Evolutionary conservation across 2,329 filamentous ascomycete species (phyloP).

Genomic region (Alternaria arbusti): DNA sequence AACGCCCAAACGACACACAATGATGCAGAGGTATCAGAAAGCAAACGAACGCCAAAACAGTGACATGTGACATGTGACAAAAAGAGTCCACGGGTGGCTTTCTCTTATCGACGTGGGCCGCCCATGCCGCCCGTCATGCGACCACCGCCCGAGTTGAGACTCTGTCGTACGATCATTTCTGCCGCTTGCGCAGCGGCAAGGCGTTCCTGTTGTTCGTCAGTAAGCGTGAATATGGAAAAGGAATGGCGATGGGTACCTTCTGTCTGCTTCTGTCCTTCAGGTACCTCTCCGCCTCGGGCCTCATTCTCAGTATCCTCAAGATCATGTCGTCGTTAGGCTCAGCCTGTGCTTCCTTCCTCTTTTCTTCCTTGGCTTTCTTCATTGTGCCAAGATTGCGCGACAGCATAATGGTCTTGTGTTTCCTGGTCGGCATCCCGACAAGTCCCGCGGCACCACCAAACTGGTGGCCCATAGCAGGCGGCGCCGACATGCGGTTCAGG

Average conservation of each 20-base stretch:
- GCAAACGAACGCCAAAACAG: background rate
- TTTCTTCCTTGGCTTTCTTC: constrained; percentile 94
- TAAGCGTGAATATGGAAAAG: background rate
- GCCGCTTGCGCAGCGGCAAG: constrained; percentile 89
- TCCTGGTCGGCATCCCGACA: constrained; percentile 65
- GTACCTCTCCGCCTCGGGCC: constrained; percentile 86
- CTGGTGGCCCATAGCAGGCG: constrained; percentile 62
- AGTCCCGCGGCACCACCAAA: constrained; percentile 60
- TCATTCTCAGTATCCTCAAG: constrained; percentile 89
- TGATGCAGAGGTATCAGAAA: constrained; percentile 24
- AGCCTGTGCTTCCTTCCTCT: constrained; percentile 91
- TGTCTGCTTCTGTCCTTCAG: constrained; percentile 89
- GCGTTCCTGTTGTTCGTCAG: constrained; percentile 62
- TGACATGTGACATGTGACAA: background rate
- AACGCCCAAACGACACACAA: constrained; percentile 1
- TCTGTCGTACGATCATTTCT: constrained; percentile 93
- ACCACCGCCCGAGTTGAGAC: constrained; percentile 68
- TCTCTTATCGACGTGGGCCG: background rate
- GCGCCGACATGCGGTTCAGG: constrained; percentile 73
- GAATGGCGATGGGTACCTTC: constrained; percentile 58
- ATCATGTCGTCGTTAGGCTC: constrained; percentile 99
- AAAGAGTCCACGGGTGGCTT: background rate
- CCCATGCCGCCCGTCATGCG: constrained; percentile 55
- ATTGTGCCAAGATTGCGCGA: constrained; percentile 94
- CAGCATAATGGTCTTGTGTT: constrained; percentile 77